Evolutionary conservation across 768 basidiomycete species (phyloP).

Genomic region (Mycena maculata): DNA sequence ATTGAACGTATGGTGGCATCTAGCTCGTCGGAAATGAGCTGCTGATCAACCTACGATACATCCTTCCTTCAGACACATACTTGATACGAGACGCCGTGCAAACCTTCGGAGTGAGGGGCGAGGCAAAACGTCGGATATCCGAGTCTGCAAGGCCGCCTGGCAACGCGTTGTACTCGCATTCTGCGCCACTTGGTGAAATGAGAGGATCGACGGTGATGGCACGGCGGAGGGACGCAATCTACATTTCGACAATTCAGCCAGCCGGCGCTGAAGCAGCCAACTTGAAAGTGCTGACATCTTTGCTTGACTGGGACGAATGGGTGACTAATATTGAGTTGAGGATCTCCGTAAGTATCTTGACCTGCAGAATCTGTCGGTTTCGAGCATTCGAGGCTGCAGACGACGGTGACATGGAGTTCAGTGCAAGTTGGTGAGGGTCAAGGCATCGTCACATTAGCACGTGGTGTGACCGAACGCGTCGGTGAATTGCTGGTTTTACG

Average conservation of each 20-base stretch:
- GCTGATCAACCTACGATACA: conserved; percentile 8
- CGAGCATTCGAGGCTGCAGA: too few relatives aligned
- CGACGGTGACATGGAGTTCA: too few relatives aligned
- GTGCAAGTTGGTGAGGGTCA: too few relatives aligned
- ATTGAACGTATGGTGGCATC: conserved; percentile 11
- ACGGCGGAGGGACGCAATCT: neutral
- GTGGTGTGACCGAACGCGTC: too few relatives aligned
- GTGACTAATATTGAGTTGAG: conserved; percentile 4
- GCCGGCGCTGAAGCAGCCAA: too few relatives aligned
- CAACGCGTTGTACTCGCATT: neutral
- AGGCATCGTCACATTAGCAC: too few relatives aligned
- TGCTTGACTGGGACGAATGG: conserved; percentile 4
- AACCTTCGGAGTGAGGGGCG: conserved; percentile 1
- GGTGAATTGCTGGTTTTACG: too few relatives aligned
- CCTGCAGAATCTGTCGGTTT: neutral
- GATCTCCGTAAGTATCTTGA: neutral
- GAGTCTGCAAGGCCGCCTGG: conserved; percentile 11
- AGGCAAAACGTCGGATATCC: conserved; percentile 20
- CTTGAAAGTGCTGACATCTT: conserved; percentile 7
- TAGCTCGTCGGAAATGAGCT: conserved; percentile 15
- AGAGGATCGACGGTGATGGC: neutral
- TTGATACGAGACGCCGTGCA: too few relatives aligned
- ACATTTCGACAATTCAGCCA: neutral
- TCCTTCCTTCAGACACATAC: neutral
- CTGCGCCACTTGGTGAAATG: neutral